Base-by-base conservation (phyloP, 257 asterid genomes). In the Primulina eburnea region DNA sequence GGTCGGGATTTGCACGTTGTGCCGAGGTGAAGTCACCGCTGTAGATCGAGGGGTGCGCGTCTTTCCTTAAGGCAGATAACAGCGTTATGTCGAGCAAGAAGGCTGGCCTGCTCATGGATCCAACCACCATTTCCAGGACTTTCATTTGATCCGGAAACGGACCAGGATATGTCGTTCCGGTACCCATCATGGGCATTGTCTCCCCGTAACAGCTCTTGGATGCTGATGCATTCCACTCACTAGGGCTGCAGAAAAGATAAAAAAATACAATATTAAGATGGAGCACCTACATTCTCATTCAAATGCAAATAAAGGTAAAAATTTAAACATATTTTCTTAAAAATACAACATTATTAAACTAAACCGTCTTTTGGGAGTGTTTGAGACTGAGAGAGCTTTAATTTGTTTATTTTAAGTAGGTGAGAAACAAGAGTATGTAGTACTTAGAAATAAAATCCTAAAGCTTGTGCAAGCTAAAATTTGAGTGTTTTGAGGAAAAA, bases 31-130 rank as follows among this genome's bases (percentile, higher is more conserved):
- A 80, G 75, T 84, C 96, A 0, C 99, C 99, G 47, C 90, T 87
- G 67, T 93, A 93, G 69, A 90, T 89, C 20, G 99, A 90, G 18
- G 99, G 99, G 66, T 93, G 99, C 0, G 96, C 97, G 50, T 93
- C 99, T 80, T 89, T 93, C 73, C 99, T 89, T 90, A 93, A 86
- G n/a, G 89, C 88, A 0, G 99, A 93, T 0, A 93, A 82, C 82
- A 79, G 32, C n/a, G 97, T 86, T 24, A 93, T 93, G 80, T 93
- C 97, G 3, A 93, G 89, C 75, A 93, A 71, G 62, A 69, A 93
- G 0, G 99, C 91, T 10, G 91, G 97, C 53, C 74, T 73, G 76
- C 72, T 71, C 99, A 87, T 93, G 52, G 87, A 88, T 12, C 76
- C 59, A 16, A 85, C 7, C 53, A 89, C 96, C 20, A 55, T 64